Percentiles rank a stretch among this genome's conserved stretches.
Conservation (phyloP, 208 protist species). For the Strigomonas galati region DNA sequence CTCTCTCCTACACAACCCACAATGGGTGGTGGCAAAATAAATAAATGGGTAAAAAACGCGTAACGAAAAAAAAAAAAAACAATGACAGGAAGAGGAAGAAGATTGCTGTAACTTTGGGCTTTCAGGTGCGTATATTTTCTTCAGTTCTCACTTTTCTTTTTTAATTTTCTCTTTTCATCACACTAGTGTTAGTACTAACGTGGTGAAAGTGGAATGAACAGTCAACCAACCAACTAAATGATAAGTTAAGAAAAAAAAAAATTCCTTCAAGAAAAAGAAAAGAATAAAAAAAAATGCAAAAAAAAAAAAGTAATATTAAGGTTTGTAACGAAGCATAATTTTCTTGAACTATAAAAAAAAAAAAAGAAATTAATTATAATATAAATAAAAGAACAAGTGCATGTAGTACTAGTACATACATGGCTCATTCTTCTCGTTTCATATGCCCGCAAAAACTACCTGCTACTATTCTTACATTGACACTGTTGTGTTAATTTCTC, state of each 20-base stretch:
- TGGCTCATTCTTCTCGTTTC: neutral
- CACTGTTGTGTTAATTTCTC: too few relatives aligned
- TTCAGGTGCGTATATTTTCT: neutral
- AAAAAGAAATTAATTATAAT: neutral
- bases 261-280: conserved; percentile 1
- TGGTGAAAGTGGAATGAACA: neutral
- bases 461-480: too few relatives aligned
- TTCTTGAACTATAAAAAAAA: neutral
- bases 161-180: neutral
- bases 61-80: conserved; percentile 4
- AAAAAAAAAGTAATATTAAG: neutral
- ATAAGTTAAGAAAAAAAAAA: conserved; percentile 6
- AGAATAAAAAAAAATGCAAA: neutral
- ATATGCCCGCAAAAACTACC: too few relatives aligned
- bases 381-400: neutral
- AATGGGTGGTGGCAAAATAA: too few relatives aligned
- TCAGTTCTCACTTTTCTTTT: neutral
- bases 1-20: too few relatives aligned
- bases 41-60: too few relatives aligned
- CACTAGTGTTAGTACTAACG: neutral
- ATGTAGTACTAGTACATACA: neutral
- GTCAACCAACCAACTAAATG: neutral
- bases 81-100: neutral
- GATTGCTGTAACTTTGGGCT: conserved; percentile 6
- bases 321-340: neutral